Evolutionary conservation across 2,329 filamentous ascomycete genomes (phyloP).

Genomic region (Tolypocladium inflatum): DNA sequence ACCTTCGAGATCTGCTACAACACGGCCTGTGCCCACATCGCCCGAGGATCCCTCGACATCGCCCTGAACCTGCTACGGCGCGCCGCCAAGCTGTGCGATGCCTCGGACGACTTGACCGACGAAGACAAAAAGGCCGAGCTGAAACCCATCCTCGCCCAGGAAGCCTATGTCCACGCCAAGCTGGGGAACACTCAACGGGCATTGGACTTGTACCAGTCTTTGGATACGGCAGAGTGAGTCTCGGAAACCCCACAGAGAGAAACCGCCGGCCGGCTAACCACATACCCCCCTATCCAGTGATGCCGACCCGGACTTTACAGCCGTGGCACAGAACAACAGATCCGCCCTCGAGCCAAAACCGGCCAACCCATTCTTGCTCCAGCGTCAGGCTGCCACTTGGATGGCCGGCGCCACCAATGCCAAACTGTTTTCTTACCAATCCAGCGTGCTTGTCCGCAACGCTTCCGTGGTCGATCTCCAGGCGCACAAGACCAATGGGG

Average conservation of each 20-base stretch:
- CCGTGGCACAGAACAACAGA: slow-evolving; percentile 58
- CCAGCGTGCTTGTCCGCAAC: slow-evolving; percentile 46
- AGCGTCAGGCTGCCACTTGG: slow-evolving; percentile 49
- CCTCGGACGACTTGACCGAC: slow-evolving; percentile 61
- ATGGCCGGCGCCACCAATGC: slow-evolving; percentile 45
- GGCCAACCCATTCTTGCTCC: slow-evolving; percentile 58
- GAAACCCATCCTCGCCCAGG: slow-evolving; percentile 66
- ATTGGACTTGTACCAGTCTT: slow-evolving; percentile 47
- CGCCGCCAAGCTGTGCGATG: slow-evolving; percentile 61
- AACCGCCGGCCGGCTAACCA: not conserved
- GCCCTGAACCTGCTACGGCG: slow-evolving; percentile 60
- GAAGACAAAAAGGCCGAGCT: slow-evolving; percentile 68
- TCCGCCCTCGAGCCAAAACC: slow-evolving; percentile 29
- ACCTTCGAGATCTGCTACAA: slow-evolving; percentile 80
- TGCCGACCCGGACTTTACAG: slow-evolving; percentile 55
- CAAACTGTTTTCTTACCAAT: slow-evolving; percentile 65
- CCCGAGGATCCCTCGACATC: slow-evolving; percentile 54
- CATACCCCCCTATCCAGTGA: slow-evolving; percentile 33
- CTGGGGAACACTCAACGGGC: slow-evolving; percentile 60
- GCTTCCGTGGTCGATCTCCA: slow-evolving; percentile 54
- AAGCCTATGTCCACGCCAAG: slow-evolving; percentile 60
- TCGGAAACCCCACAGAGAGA: not conserved
- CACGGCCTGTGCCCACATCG: slow-evolving; percentile 63
- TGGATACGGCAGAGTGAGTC: slow-evolving; percentile 53
- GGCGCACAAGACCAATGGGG: slow-evolving; percentile 58